Evolutionary conservation across 2,329 filamentous ascomycete species (phyloP).

Genomic region (Sphaerulina vaccinii): DNA sequence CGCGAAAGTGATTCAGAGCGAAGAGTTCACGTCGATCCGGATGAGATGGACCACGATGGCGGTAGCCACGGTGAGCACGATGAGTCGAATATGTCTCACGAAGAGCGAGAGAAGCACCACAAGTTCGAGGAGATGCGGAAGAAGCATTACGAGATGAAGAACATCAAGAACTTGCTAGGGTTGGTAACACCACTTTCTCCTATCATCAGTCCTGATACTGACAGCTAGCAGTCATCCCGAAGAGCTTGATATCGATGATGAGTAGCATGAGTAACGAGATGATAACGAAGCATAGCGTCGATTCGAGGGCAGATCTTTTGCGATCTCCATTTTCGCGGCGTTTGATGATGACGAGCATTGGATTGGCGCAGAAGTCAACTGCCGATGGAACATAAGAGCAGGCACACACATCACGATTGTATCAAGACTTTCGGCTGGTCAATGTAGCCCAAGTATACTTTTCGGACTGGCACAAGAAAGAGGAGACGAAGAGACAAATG

Average conservation of each 20-base stretch:
- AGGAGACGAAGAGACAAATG: not conserved
- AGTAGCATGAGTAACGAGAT: constrained; percentile 35
- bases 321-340: constrained; percentile 8
- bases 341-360: constrained; percentile 8
- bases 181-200: constrained; percentile 40
- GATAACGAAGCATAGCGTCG: constrained; percentile 8
- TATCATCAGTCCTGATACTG: constrained; percentile 12
- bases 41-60: constrained; percentile 41
- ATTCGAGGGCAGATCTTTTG: not conserved
- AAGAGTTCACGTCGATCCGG: constrained; percentile 73
- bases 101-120: constrained; percentile 86
- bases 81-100: constrained; percentile 54
- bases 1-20: constrained; percentile 58
- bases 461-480: not conserved
- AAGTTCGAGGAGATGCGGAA: constrained; percentile 89
- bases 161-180: constrained; percentile 85
- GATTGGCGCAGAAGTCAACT: not conserved
- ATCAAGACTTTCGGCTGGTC: constrained; percentile 5
- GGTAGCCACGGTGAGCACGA: constrained; percentile 61
- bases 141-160: constrained; percentile 98
- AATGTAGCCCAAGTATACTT: not conserved
- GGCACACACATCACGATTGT: constrained; percentile 1
- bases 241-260: constrained; percentile 43
- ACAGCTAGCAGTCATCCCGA: constrained; percentile 41
- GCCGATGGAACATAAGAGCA: constrained; percentile 1